Conservation (phyloP, 352 stramenopile species). For the Aphanomyces euteiches region DNA sequence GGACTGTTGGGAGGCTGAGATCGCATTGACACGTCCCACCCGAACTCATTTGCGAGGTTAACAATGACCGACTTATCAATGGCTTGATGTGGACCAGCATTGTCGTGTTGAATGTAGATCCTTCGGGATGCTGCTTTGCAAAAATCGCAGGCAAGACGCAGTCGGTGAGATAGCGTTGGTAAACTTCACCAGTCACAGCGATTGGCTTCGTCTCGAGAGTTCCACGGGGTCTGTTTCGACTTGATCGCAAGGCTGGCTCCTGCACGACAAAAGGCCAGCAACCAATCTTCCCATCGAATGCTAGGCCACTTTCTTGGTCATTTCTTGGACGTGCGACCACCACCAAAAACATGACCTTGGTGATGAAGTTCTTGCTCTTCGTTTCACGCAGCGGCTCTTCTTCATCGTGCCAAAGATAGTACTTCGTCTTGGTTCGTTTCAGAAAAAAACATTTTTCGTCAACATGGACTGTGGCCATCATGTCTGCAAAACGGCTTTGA, state of each 20-base stretch:
- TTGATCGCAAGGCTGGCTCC: neutral
- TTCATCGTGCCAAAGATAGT: neutral
- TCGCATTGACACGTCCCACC: neutral
- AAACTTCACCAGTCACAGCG: neutral
- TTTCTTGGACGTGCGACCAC: neutral
- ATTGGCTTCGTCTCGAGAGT: neutral
- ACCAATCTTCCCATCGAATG: conserved; percentile 4
- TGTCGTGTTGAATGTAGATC: conserved; percentile 1
- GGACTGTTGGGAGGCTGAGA: neutral
- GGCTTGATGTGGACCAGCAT: neutral
- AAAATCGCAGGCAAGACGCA: neutral
- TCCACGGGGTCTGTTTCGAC: neutral
- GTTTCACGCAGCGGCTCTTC: neutral
- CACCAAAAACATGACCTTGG: conserved; percentile 6
- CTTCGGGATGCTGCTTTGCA: neutral
- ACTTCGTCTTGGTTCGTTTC: neutral
- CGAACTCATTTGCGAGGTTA: too few relatives aligned
- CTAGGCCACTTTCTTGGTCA: neutral
- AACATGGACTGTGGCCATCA: neutral
- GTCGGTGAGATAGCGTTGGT: neutral
- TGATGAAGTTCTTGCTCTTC: neutral
- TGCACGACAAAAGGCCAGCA: neutral
- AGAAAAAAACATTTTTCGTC: conserved; percentile 4
- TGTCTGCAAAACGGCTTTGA: neutral
- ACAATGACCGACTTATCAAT: neutral